Percentiles rank a stretch among this genome's conserved stretches.
phyloP scores from a whole-genome alignment of 768 basidiomycete species.

The Boletus pseudopeckii region DNA sequence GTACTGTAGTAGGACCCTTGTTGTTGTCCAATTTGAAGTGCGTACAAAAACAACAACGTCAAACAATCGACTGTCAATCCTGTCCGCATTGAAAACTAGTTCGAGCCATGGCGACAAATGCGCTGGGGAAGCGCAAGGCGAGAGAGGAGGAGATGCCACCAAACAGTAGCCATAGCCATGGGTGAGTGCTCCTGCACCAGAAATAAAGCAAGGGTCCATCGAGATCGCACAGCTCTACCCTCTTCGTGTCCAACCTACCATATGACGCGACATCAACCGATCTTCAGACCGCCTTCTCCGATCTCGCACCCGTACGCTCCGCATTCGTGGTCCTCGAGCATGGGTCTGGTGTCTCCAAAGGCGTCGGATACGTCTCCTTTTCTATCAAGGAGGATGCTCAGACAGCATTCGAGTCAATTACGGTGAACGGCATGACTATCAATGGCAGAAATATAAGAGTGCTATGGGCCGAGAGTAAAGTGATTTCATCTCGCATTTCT shows the following conservation, averaged over 20 bases:
- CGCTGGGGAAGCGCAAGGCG: conserved; percentile 29
- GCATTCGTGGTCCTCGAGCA: conserved; percentile 90
- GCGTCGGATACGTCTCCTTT: conserved; percentile 95
- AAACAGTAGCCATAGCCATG: conserved; percentile 11
- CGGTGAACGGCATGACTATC: conserved; percentile 60
- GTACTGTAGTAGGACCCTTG: too few relatives aligned
- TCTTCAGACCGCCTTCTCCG: conserved; percentile 89
- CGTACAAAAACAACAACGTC: too few relatives aligned
- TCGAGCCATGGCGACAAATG: conserved; percentile 5
- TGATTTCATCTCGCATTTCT: conserved; percentile 26
- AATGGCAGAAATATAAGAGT: conserved; percentile 70
- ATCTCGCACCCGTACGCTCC: conserved; percentile 89
- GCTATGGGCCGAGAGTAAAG: conserved; percentile 81
- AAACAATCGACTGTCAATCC: not conserved
- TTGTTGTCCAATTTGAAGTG: too few relatives aligned
- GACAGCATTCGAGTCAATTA: conserved; percentile 60
- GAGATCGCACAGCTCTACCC: conserved; percentile 55
- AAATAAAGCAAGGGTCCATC: not conserved
- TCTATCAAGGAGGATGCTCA: conserved; percentile 87
- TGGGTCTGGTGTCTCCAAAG: conserved; percentile 75
- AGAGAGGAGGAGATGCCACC: conserved; percentile 14
- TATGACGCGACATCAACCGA: conserved; percentile 89
- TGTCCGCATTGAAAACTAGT: not conserved
- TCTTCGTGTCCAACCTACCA: conserved; percentile 93
- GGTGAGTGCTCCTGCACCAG: conserved; percentile 11